Evolutionary conservation across 2,329 filamentous ascomycete species (phyloP), one percentile per base, ranked within the genome.

Genomic region (Chaetomium globosum): DNA sequence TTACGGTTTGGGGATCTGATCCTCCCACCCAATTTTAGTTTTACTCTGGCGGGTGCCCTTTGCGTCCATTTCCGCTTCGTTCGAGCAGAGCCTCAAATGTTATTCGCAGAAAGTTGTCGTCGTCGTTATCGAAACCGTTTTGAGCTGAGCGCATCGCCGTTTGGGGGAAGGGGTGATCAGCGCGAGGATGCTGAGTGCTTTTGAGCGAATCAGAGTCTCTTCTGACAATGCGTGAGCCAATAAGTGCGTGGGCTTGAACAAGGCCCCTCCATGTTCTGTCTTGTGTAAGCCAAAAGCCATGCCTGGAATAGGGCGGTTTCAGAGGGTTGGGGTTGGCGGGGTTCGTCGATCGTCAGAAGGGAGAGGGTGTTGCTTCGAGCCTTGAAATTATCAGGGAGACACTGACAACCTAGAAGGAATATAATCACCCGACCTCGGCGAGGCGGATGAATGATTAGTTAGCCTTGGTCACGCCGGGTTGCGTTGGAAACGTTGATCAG

Each of bases 91-190:
- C 4, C n/a, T 23, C n/a, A 26, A 31, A 53, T n/a, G 16, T 7
- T 31, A 31, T 62, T 31, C 1, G 13, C 28, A 26, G 23, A 53
- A 16, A 3, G 46, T 60, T 55, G 57, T 64, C 63, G 60, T 63
- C 64, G 67, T 66, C 64, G 61, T 64, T 46, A 19, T 49, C 33
- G 54, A 30, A 58, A 56, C 39, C 28, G 21, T 23, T 31, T 36
- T 46, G 64, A 70, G 67, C 67, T 67, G 65, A 53, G 52, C 31
- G 21, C 23, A 67, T 43, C 39, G 39, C 39, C 39, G 39, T 63
- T 64, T 67, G 67, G 31, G 54, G 54, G 65, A 68, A 69, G 68
- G 68, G 28, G 59, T 55, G 69, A 71, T 72, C 70, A 56, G 53
- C 69, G 62, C 54, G 46, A 59, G 68, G 68, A 66, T 69, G 43